Evolutionary conservation across 129 eudicot genomes (phyloP), one percentile per base, ranked within the genome.

Genomic region (Silybum marianum): DNA sequence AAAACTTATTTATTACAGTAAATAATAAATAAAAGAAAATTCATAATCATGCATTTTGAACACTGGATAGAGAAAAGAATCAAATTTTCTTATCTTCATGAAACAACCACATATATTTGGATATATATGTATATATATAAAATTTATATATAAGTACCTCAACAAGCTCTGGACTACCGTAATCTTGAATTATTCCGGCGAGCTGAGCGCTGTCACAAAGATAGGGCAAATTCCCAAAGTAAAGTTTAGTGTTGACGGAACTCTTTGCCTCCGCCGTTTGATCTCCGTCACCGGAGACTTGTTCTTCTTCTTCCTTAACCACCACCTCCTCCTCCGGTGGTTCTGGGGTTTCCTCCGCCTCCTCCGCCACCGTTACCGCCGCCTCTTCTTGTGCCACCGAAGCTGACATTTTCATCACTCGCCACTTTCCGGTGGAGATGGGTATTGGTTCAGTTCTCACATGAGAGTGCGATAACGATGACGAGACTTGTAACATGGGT

Each of bases 141-240:
- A n/a, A n/a, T n/a, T n/a, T n/a, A n/a, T n/a, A n/a, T n/a, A n/a
- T n/a, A n/a, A n/a, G 63, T 78, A 95, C 98, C 98, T 95, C 98
- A 89, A 95, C 90, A 40, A 95, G 92, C 84, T 95, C 98, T 0
- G 97, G 97, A 74, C 82, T 90, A 62, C 84, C 97, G 74, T 89
- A 92, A 30, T 86, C 89, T 83, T 95, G 98, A 74, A 95, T 84
- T 30, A 95, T 89, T 6, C 96, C 98, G 82, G 97, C 98, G 72
- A 95, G 96, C 73, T 90, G 94, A 58, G 98, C 96, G 88, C 98
- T 95, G 69, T 95, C 98, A 74, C 93, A 90, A 40, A 75, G 85
- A 78, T 92, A 95, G 12, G 97, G 98, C 88, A 95, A 84, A 80
- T 95, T 95, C 70, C 98, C 98, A 62, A 92, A 85, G 32, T 95